phyloP scores from a whole-genome alignment of 768 basidiomycete genomes.

The Auriscalpium vulgare region DNA sequence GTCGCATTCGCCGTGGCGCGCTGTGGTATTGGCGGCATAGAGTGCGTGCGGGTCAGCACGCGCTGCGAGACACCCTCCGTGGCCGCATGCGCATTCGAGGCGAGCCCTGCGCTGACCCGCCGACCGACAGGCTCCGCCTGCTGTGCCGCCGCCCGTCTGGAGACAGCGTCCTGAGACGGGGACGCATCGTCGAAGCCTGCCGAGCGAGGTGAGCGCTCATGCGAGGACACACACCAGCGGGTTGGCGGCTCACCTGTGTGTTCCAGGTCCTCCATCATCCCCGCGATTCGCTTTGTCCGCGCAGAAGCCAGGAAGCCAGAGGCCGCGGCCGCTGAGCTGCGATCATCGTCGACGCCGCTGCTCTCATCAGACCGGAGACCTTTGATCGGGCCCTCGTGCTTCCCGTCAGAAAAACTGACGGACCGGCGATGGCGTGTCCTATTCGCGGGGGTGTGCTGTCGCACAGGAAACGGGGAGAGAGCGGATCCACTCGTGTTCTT shows the following conservation, averaged over 20 bases:
- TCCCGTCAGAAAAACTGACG: slow-evolving; percentile 97
- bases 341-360: slow-evolving; percentile 27
- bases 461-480: slow-evolving; percentile 37
- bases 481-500: slow-evolving; percentile 46
- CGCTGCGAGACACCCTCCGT: slow-evolving; percentile 15
- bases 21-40: not conserved
- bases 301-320: slow-evolving; percentile 43
- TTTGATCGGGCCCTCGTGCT: slow-evolving; percentile 78
- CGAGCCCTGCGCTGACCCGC: slow-evolving; percentile 21
- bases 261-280: slow-evolving; percentile 70
- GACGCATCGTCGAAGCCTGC: slow-evolving; percentile 35
- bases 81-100: slow-evolving; percentile 19
- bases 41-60: not conserved
- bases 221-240: slow-evolving; percentile 2
- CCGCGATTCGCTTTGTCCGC: slow-evolving; percentile 73
- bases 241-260: slow-evolving; percentile 45
- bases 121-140: slow-evolving; percentile 32
- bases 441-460: slow-evolving; percentile 48
- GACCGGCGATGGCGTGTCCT: slow-evolving; percentile 56
- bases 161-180: slow-evolving; percentile 46
- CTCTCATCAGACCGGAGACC: slow-evolving; percentile 41
- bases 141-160: slow-evolving; percentile 36
- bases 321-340: slow-evolving; percentile 10
- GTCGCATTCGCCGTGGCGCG: slow-evolving; percentile 37
- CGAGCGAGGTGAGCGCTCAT: not conserved